These are phyloP conservation scores for Coniosporium apollinis DNA, from an alignment of 495 filamentous ascomycete genomes.

Conservation along the genomic window DNA sequence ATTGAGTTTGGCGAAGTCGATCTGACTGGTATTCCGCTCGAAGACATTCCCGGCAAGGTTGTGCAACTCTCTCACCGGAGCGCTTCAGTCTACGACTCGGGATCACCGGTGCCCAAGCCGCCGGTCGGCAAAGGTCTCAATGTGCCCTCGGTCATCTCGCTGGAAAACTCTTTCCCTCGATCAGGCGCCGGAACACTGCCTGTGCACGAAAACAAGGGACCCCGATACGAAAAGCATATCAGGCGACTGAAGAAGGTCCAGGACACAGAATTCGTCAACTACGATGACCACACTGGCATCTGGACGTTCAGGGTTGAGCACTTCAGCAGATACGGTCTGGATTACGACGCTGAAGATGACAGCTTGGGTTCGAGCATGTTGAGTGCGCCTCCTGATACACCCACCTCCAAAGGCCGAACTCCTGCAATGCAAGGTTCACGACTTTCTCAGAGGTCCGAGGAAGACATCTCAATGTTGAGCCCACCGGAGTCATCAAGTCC, in stretches of 20 bases:
- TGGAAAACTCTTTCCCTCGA: slow-evolving; percentile 85
- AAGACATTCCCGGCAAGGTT: slow-evolving; percentile 53
- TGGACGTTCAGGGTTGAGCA: slow-evolving; percentile 89
- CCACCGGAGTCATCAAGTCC: slow-evolving; percentile 34
- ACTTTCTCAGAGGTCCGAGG: slow-evolving; percentile 15
- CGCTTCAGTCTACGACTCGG: slow-evolving; percentile 71
- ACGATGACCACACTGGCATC: slow-evolving; percentile 57
- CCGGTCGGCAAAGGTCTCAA: slow-evolving; percentile 74
- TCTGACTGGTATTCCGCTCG: slow-evolving; percentile 51
- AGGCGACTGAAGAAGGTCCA: slow-evolving; percentile 57
- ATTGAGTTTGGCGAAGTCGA: slow-evolving; percentile 75
- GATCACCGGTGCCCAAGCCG: slow-evolving; percentile 70
- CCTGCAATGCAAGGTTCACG: slow-evolving; percentile 23
- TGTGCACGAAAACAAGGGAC: slow-evolving; percentile 35
- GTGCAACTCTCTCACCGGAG: slow-evolving; percentile 56
- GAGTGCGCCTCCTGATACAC: slow-evolving; percentile 41
- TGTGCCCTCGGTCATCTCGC: slow-evolving; percentile 64
- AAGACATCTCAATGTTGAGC: slow-evolving; percentile 18
- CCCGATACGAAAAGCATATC: slow-evolving; percentile 60
- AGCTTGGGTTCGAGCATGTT: slow-evolving; percentile 31
- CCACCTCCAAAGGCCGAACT: slow-evolving; percentile 34
- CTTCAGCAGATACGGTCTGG: slow-evolving; percentile 89
- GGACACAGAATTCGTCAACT: slow-evolving; percentile 66
- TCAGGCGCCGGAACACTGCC: slow-evolving; percentile 40
- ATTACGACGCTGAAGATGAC: slow-evolving; percentile 67